Conservation (phyloP, 140 eudicot species). For the Ambrosia hybrid region DNA sequence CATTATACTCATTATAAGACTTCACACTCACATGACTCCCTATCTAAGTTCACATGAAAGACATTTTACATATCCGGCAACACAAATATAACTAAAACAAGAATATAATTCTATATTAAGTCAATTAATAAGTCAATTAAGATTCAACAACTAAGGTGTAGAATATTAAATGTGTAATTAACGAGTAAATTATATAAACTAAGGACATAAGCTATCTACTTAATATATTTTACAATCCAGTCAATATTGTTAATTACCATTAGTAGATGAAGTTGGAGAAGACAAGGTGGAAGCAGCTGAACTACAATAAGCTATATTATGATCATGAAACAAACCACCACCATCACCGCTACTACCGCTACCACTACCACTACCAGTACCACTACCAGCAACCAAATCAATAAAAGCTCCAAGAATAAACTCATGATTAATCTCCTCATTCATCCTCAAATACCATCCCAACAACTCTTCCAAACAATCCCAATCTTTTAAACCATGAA, state of each 20-base stretch:
- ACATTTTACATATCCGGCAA: not conserved
- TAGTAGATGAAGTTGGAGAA: constrained; percentile 38
- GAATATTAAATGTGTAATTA: not conserved
- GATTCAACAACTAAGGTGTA: not conserved
- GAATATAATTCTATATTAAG: no score
- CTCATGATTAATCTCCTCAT: constrained; percentile 62
- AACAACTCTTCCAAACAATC: constrained; percentile 70
- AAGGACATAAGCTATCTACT: no score
- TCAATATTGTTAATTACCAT: constrained; percentile 5
- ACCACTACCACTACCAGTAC: not conserved
- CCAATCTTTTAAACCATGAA: constrained; percentile 65
- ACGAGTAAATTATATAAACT: not conserved
- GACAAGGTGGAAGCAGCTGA: constrained; percentile 45
- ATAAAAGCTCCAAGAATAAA: constrained; percentile 72
- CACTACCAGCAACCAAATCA: constrained; percentile 52
- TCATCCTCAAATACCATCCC: constrained; percentile 74
- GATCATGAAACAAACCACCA: constrained; percentile 23
- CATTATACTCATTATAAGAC: not conserved
- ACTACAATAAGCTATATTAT: constrained; percentile 29
- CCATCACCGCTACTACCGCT: not conserved
- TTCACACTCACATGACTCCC: not conserved
- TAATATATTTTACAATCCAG: no score
- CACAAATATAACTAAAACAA: no score
- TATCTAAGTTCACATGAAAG: not conserved
- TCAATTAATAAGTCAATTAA: no score